phyloP scores from a whole-genome alignment of 805 yeast genomes.

The Candida michaelii region DNA sequence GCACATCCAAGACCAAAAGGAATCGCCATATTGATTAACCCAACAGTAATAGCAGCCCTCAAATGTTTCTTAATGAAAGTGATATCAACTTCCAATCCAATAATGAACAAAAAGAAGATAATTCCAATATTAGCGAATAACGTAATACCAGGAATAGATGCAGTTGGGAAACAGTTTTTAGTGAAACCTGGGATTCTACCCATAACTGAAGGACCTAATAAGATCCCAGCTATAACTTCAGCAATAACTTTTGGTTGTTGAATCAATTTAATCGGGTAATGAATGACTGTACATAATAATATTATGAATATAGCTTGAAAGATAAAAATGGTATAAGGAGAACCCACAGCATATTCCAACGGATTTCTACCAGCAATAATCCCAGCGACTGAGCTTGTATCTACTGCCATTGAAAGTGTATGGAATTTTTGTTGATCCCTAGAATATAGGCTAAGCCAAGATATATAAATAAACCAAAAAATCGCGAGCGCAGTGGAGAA shows the following conservation, averaged over 20 bases:
- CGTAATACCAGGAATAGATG: conserved; percentile 61
- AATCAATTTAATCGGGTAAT: conserved; percentile 57
- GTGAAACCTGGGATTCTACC: conserved; percentile 73
- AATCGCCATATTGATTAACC: conserved; percentile 67
- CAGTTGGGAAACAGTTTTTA: conserved; percentile 59
- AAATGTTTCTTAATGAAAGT: conserved; percentile 60
- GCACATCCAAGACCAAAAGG: conserved; percentile 82
- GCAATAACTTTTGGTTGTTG: conserved; percentile 82
- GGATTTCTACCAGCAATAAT: conserved; percentile 74
- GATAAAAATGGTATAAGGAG: conserved; percentile 68
- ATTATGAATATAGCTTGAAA: conserved; percentile 69
- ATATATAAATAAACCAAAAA: neutral
- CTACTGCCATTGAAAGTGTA: conserved; percentile 14
- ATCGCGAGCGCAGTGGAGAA: neutral
- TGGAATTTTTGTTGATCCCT: neutral
- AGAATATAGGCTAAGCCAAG: conserved; percentile 2
- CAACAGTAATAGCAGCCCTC: conserved; percentile 64
- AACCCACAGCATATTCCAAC: conserved; percentile 51
- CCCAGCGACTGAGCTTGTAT: conserved; percentile 54
- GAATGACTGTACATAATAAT: conserved; percentile 56
- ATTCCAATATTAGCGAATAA: conserved; percentile 74
- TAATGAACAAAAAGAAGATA: conserved; percentile 69
- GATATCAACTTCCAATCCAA: conserved; percentile 78
- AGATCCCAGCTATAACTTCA: conserved; percentile 74
- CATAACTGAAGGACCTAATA: conserved; percentile 73